Percentiles rank a stretch among this genome's conserved stretches.
Conservation (phyloP, 2,329 filamentous ascomycete species). For the Diaporthe batatas region DNA sequence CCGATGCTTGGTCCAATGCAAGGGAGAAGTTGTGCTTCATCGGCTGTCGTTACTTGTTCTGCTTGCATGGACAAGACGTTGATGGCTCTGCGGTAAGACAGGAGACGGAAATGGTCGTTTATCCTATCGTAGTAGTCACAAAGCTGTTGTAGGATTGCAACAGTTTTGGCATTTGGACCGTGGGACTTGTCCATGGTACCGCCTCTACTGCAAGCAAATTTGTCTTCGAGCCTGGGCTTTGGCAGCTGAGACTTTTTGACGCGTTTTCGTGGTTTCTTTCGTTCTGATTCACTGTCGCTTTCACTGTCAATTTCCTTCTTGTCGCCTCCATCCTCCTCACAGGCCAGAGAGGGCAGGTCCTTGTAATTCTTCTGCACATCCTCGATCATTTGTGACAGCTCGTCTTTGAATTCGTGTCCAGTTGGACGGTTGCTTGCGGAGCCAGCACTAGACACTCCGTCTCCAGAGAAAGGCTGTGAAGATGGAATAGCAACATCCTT, state of each 20-base stretch:
- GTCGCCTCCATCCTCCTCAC: conserved; percentile 59
- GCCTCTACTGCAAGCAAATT: conserved; percentile 68
- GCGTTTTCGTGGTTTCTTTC: conserved; percentile 45
- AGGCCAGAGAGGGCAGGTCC: conserved; percentile 64
- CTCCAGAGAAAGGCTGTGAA: not conserved
- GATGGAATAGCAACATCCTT: not conserved
- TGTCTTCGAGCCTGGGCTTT: conserved; percentile 57
- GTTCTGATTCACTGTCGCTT: conserved; percentile 45
- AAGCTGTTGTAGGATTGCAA: conserved; percentile 84
- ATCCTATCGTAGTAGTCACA: conserved; percentile 79
- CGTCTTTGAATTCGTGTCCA: conserved; percentile 57
- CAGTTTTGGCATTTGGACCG: conserved; percentile 82
- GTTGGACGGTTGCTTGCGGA: conserved; percentile 19
- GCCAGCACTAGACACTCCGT: conserved; percentile 24
- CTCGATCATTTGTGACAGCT: conserved; percentile 74
- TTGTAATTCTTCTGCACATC: conserved; percentile 69
- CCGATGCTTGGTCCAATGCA: conserved; percentile 81
- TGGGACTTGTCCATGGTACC: conserved; percentile 59
- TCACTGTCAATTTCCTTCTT: conserved; percentile 39
- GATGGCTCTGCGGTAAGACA: conserved; percentile 83
- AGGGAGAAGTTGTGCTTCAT: conserved; percentile 76
- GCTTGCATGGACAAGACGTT: conserved; percentile 77
- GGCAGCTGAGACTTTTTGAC: conserved; percentile 42
- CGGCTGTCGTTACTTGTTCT: conserved; percentile 70
- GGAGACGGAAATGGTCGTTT: conserved; percentile 82